phyloP scores from a whole-genome alignment of 371 early-diverging fungal genomes.

The Mycotypha africana region DNA sequence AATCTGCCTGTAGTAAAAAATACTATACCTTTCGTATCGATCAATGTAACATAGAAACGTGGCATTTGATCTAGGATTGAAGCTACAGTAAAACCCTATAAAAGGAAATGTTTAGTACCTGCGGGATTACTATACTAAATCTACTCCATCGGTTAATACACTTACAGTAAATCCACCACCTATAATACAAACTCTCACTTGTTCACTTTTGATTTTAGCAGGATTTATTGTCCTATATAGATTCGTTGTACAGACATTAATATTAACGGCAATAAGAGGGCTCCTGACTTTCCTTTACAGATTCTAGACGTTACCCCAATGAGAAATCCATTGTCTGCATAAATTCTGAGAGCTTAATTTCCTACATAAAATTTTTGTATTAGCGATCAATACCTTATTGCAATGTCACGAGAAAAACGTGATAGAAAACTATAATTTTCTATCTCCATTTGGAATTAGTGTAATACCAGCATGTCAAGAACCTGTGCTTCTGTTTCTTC shows the following conservation, averaged over 20 bases:
- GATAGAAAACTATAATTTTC: neutral
- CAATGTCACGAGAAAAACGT: too few species aligned
- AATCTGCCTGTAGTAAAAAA: neutral
- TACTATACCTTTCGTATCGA: constrained; percentile 34
- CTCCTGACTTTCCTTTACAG: too few species aligned
- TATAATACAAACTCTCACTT: constrained; percentile 24
- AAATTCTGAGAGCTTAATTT: constrained; percentile 14
- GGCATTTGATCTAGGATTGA: constrained; percentile 37
- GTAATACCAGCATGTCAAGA: constrained; percentile 24
- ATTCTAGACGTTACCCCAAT: constrained; percentile 7
- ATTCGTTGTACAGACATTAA: too few species aligned
- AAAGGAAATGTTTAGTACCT: too few species aligned
- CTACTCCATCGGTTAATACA: too few species aligned
- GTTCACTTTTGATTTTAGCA: constrained; percentile 8
- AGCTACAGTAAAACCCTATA: constrained; percentile 35
- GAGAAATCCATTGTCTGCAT: constrained; percentile 16
- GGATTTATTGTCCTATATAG: constrained; percentile 3
- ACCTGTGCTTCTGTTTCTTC: constrained; percentile 26
- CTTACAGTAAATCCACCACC: constrained; percentile 40
- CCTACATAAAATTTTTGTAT: constrained; percentile 9
- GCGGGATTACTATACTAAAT: too few species aligned
- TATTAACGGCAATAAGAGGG: too few species aligned
- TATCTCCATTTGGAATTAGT: constrained; percentile 2
- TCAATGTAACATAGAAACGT: constrained; percentile 32
- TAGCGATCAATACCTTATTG: too few species aligned